Evolutionary conservation across 352 stramenopile species (phyloP), one percentile per base, ranked within the genome.

Genomic region (Phytophthora ohioensis): DNA sequence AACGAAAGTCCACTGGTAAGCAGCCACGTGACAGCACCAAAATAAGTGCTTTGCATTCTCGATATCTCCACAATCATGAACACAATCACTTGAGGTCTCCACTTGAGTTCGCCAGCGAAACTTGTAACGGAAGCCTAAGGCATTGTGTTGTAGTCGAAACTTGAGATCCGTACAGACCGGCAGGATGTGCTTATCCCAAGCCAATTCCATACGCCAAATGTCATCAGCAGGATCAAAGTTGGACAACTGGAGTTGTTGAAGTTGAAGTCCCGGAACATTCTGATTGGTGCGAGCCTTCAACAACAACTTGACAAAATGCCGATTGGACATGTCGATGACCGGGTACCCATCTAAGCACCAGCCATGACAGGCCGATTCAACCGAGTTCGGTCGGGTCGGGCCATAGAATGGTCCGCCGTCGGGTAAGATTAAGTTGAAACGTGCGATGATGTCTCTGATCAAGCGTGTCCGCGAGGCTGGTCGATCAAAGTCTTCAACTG

Each of bases 91-190:
- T 2, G 54, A 56, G 3, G 54, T 64, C 7, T 36, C 6, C 1
- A 64, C 54, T 34, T 60, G 2, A 2, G 53, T 64, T 2, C 55
- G 42, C 54, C 52, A 58, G 2, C 13, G 7, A 51, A 63, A 69
- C 45, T 62, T 69, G 45, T 69, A 69, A 21, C 32, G 53, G 57
- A 69, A 62, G 8, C 52, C 62, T 15, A 69, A 57, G 1, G 52
- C 51, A 57, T 69, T 69, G 30, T 69, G 62, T 21, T 69, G 52
- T 30, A 69, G 43, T 11, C 62, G 52, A 54, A 46, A 69, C n/a
- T 69, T 69, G n/a, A 69, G 32, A 54, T 69, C 32, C 17, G 52
- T 31, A 9, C 36, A 57, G 12, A 69, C 62, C 9, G 62, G 52
- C 6, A 69, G 21, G 6, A 69, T 43, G 39, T 69, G 51, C 11